phyloP scores from a whole-genome alignment of 306 rosid species.

The Cucurbita maxima region DNA sequence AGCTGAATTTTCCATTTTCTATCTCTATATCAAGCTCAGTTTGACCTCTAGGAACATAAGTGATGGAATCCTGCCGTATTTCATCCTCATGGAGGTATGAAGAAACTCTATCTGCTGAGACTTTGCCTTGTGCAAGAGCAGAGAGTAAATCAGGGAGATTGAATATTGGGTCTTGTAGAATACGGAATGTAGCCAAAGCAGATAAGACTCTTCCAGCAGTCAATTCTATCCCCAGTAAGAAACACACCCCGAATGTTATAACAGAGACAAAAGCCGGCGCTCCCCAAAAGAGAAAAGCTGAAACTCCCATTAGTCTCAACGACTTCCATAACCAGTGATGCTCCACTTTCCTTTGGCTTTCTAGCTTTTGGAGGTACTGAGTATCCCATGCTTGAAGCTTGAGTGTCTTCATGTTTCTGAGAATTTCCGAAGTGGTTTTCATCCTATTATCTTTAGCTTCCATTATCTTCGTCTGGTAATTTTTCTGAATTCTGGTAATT shows the following conservation, averaged over 20 bases:
- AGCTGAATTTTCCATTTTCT: slow-evolving; percentile 62
- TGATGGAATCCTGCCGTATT: slow-evolving; percentile 53
- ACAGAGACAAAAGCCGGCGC: slow-evolving; percentile 81
- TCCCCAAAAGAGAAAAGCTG: slow-evolving; percentile 76
- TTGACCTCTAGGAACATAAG: slow-evolving; percentile 35
- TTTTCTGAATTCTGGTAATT: slow-evolving; percentile 55
- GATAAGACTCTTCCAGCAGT: slow-evolving; percentile 81
- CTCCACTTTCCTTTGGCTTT: slow-evolving; percentile 42
- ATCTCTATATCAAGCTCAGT: slow-evolving; percentile 49
- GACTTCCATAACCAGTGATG: slow-evolving; percentile 60
- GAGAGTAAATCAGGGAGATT: slow-evolving; percentile 72
- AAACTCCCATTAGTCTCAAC: slow-evolving; percentile 29
- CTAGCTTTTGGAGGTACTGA: slow-evolving; percentile 50
- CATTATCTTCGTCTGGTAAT: slow-evolving; percentile 75
- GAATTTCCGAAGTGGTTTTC: slow-evolving; percentile 85
- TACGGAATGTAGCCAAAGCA: slow-evolving; percentile 79
- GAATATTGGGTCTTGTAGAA: slow-evolving; percentile 87
- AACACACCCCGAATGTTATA: slow-evolving; percentile 60
- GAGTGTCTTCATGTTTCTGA: slow-evolving; percentile 64
- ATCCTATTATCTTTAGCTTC: slow-evolving; percentile 77
- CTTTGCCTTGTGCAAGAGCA: slow-evolving; percentile 81
- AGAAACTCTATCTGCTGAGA: slow-evolving; percentile 70
- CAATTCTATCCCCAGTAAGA: slow-evolving; percentile 69
- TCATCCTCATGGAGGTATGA: slow-evolving; percentile 64
- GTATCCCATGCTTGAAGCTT: slow-evolving; percentile 94